A percentile compares a stretch with the other conserved stretches of the same genome.
Evolutionary conservation across 1,284 basidiomycete genomes (phyloP).

Genomic region (Malassezia caprae): DNA sequence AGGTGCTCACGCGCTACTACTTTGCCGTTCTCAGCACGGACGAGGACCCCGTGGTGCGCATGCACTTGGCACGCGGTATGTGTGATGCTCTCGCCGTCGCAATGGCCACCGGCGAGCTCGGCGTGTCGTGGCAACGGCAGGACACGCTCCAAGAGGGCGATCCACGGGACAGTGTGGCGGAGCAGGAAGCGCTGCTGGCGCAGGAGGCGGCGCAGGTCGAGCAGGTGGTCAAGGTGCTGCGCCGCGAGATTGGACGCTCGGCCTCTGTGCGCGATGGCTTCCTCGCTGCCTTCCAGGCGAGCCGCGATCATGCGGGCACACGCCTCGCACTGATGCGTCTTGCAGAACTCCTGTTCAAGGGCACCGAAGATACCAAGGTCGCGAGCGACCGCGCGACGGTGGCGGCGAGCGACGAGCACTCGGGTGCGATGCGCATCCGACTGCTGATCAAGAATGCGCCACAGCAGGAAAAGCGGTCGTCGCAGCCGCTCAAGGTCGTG

Average conservation of each 20-base stretch:
- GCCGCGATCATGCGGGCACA: conserved; percentile 57
- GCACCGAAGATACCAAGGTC: conserved; percentile 48
- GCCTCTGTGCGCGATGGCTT: conserved; percentile 45
- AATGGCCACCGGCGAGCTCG: conserved; percentile 62
- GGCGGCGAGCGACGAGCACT: conserved; percentile 24
- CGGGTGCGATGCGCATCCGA: conserved; percentile 13
- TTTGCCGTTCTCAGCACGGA: conserved; percentile 81
- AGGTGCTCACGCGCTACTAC: conserved; percentile 70
- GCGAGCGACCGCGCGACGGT: conserved; percentile 34
- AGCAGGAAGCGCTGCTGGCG: conserved; percentile 10
- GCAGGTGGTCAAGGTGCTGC: conserved; percentile 32
- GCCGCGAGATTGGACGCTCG: conserved; percentile 44
- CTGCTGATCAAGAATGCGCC: conserved; percentile 40
- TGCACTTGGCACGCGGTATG: conserved; percentile 73
- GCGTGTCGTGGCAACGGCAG: conserved; percentile 21
- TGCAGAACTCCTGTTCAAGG: conserved; percentile 76
- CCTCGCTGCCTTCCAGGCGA: conserved; percentile 31
- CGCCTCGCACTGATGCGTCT: conserved; percentile 84
- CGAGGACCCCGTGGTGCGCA: conserved; percentile 67
- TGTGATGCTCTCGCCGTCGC: conserved; percentile 79
- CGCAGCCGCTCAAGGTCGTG: conserved; percentile 13
- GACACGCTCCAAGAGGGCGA: conserved; percentile 31
- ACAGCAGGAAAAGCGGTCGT: conserved; percentile 4
- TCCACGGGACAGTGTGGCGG: conserved; percentile 1
- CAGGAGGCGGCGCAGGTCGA: conserved; percentile 54